Evolutionary conservation across 164 flowering plant genomes (phyloP), one percentile per base, ranked within the genome.

Genomic region (Protea cynaroides): DNA sequence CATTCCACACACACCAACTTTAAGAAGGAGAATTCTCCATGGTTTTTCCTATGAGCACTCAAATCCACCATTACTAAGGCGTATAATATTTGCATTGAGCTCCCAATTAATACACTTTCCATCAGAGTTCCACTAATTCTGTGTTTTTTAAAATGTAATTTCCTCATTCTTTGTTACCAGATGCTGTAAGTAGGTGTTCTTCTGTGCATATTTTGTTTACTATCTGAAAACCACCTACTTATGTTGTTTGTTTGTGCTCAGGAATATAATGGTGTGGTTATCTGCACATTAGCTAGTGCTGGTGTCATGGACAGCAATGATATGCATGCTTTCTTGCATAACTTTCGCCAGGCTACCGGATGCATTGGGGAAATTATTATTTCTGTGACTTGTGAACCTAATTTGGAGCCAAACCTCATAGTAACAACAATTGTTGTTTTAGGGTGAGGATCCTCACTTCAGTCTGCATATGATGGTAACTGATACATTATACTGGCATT

Each of bases 231-330:
- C 47, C 10, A 24, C 49, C 21, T 46, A 15, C 14, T 44, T 22
- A 15, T 63, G 29, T 10, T 19, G 18, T 52, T 44, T 38, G 19
- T 58, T 37, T 9, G 57, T 58, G 47, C 24, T 24, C 79, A 93
- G 98, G 92, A 81, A 14, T 58, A 73, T 47, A 71, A 80, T 73
- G 90, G 85, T 25, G 65, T 76, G 15, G 78, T 83, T 64, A 50
- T 90, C 71, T 93, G 97, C 74, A 75, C 79, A 44, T 43, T 88
- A 66, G 75, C 92, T 65, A 84, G 80, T 67, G 76, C 90, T 54
- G 68, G 23, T 62, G 67, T 56, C 38, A 54, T 80, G 52, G 74
- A 73, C 22, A 65, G 70, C 64, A 74, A 46, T 29, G 87, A 87
- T 73, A 21, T 80, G 34, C 56, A 61, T 63, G 49, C 69, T 36